phyloP scores from a whole-genome alignment of 2,329 filamentous ascomycete genomes.

The Fusarium redolens region DNA sequence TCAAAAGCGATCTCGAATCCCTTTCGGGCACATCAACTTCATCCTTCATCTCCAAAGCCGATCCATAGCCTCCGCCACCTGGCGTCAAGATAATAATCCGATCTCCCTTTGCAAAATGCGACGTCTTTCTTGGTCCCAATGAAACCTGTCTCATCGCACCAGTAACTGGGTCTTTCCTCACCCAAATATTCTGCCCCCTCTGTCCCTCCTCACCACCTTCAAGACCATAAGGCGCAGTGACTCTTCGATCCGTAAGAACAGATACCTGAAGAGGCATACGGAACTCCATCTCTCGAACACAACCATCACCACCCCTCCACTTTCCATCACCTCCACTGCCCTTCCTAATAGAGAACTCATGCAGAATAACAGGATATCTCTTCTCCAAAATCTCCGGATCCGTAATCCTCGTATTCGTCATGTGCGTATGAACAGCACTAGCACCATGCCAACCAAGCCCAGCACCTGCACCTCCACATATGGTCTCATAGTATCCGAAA shows the following conservation, averaged over 20 bases:
- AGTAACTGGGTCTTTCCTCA: constrained; percentile 50
- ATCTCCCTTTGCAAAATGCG: constrained; percentile 39
- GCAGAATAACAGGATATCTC: constrained; percentile 49
- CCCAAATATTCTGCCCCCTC: constrained; percentile 78
- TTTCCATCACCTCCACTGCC: constrained; percentile 68
- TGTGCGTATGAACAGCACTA: constrained; percentile 49
- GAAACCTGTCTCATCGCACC: constrained; percentile 49
- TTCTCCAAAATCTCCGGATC: constrained; percentile 52
- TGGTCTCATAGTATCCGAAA: constrained; percentile 53
- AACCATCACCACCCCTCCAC: constrained; percentile 79
- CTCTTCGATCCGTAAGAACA: constrained; percentile 81
- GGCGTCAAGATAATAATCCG: constrained; percentile 43
- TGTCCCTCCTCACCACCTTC: constrained; percentile 76
- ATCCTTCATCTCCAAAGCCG: not conserved
- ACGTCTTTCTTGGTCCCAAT: constrained; percentile 36
- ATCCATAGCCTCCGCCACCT: constrained; percentile 44
- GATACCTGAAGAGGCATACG: constrained; percentile 80
- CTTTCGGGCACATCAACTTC: constrained; percentile 5
- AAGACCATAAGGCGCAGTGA: constrained; percentile 80
- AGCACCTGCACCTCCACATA: constrained; percentile 49
- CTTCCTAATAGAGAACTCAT: constrained; percentile 47
- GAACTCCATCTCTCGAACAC: constrained; percentile 84
- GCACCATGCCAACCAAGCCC: constrained; percentile 46
- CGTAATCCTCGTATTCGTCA: constrained; percentile 54
- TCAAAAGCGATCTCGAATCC: constrained; percentile 29